Conservation (phyloP, 1,284 basidiomycete genomes). For the Pseudozyma hubeiensis region DNA sequence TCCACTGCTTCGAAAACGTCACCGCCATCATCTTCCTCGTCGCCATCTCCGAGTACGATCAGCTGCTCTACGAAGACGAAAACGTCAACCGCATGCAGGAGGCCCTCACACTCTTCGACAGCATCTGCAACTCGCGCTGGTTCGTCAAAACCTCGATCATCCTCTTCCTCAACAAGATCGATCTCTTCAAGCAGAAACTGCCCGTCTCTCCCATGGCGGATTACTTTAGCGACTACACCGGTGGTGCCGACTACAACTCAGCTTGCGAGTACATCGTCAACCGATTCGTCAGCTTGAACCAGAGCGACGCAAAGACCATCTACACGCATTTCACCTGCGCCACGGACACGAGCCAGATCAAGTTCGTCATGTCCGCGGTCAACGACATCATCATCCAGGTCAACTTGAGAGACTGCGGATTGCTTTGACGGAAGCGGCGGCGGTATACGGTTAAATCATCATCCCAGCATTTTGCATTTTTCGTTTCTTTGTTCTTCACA, state of each 20-base stretch:
- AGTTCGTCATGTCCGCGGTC: conserved; percentile 73
- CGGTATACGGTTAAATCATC: too few species aligned
- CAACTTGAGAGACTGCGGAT: conserved; percentile 84
- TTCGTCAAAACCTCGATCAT: conserved; percentile 62
- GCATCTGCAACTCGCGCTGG: conserved; percentile 70
- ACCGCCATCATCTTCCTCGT: conserved; percentile 94
- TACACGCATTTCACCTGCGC: conserved; percentile 87
- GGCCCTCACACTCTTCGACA: conserved; percentile 92
- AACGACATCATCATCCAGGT: conserved; percentile 77
- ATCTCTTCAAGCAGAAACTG: conserved; percentile 93
- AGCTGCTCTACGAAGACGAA: conserved; percentile 73
- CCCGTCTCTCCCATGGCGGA: conserved; percentile 84
- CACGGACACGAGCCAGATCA: conserved; percentile 83
- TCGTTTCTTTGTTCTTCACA: too few species aligned
- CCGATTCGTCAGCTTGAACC: conserved; percentile 64
- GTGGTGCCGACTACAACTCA: conserved; percentile 60
- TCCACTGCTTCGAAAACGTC: conserved; percentile 87
- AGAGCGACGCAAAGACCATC: conserved; percentile 61
- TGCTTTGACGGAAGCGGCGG: conserved; percentile 76
- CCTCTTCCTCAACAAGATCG: conserved; percentile 74
- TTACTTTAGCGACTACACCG: conserved; percentile 80
- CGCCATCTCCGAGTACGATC: conserved; percentile 91
- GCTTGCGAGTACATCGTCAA: conserved; percentile 66
- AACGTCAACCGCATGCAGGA: conserved; percentile 90
- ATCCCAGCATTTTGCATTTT: too few species aligned